These are phyloP conservation scores for Blastobotrys elegans DNA, from an alignment of 1,139 yeast genomes.

Conservation along the genomic window DNA sequence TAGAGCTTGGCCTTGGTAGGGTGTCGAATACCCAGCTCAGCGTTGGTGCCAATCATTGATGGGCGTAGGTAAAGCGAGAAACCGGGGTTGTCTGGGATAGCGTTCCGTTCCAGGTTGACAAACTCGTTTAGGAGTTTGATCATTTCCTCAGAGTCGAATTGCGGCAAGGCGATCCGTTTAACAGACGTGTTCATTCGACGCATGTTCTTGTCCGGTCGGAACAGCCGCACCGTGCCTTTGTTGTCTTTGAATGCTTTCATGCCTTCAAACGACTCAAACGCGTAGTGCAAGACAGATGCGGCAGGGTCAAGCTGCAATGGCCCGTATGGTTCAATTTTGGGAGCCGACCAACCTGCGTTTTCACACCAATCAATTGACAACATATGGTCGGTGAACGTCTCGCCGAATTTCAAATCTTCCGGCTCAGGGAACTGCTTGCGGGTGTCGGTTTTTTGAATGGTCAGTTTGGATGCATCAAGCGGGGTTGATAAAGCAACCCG, in stretches of 20 bases:
- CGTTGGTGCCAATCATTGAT: slow-evolving; percentile 86
- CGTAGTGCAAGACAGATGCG: slow-evolving; percentile 84
- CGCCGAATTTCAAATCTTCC: slow-evolving; percentile 78
- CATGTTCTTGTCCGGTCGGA: slow-evolving; percentile 92
- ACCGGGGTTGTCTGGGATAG: slow-evolving; percentile 81
- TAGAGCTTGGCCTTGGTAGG: slow-evolving; percentile 78
- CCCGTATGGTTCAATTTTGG: slow-evolving; percentile 82
- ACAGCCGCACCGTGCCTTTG: slow-evolving; percentile 64
- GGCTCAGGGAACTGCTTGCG: slow-evolving; percentile 69
- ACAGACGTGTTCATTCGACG: slow-evolving; percentile 85
- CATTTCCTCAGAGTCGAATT: slow-evolving; percentile 76
- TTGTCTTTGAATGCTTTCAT: slow-evolving; percentile 79
- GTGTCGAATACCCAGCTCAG: slow-evolving; percentile 74
- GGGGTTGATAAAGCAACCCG: background rate
- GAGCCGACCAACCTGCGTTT: slow-evolving; percentile 79
- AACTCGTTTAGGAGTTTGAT: slow-evolving; percentile 69
- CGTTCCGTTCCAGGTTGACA: slow-evolving; percentile 63
- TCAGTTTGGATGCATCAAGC: slow-evolving; percentile 60
- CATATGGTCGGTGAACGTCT: slow-evolving; percentile 86
- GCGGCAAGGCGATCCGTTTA: slow-evolving; percentile 79
- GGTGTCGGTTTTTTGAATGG: slow-evolving; percentile 48
- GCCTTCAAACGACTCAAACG: slow-evolving; percentile 94
- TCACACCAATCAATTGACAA: slow-evolving; percentile 79
- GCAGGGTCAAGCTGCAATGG: slow-evolving; percentile 77
- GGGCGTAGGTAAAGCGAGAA: slow-evolving; percentile 92